Conservation (phyloP, 2,329 filamentous ascomycete species). For the Polytolypa hystricis region DNA sequence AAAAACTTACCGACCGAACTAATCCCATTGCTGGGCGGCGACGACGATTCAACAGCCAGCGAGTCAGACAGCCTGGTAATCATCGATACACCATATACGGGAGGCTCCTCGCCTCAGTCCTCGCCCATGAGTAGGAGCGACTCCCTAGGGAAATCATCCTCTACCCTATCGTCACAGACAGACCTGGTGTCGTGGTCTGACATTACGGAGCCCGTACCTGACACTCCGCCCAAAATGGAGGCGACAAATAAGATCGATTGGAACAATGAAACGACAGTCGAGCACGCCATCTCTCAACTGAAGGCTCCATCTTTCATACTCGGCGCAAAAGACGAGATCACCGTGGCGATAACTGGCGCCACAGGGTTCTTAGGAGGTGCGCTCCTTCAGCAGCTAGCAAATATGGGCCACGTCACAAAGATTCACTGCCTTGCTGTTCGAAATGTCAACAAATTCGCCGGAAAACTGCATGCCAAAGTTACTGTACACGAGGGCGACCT, state of each 20-base stretch:
- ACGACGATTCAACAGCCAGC: not conserved
- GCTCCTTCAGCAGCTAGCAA: slow-evolving; percentile 28
- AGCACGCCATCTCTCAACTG: not conserved
- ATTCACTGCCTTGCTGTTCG: slow-evolving; percentile 36
- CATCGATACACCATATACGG: not conserved
- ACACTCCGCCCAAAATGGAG: not conserved
- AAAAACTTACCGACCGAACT: slow-evolving; percentile 1
- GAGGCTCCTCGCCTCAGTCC: not conserved
- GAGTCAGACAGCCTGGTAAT: not conserved
- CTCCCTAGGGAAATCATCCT: too few species aligned
- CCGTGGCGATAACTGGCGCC: slow-evolving; percentile 18
- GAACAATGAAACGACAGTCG: slow-evolving; percentile 26
- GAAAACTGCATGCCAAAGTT: slow-evolving; percentile 19
- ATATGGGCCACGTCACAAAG: slow-evolving; percentile 19
- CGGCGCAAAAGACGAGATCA: not conserved
- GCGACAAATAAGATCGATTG: slow-evolving; percentile 24
- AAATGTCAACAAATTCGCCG: not conserved
- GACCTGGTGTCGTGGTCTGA: not conserved
- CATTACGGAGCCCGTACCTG: not conserved
- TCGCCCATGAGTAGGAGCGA: too few species aligned
- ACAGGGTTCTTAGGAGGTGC: slow-evolving; percentile 29
- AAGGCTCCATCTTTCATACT: not conserved
- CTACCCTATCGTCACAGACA: not conserved
- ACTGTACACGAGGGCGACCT: slow-evolving; percentile 30
- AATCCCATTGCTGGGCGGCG: not conserved